Evolutionary conservation across 179 eudicot species (phyloP).

Genomic region (Dionaea muscipula): DNA sequence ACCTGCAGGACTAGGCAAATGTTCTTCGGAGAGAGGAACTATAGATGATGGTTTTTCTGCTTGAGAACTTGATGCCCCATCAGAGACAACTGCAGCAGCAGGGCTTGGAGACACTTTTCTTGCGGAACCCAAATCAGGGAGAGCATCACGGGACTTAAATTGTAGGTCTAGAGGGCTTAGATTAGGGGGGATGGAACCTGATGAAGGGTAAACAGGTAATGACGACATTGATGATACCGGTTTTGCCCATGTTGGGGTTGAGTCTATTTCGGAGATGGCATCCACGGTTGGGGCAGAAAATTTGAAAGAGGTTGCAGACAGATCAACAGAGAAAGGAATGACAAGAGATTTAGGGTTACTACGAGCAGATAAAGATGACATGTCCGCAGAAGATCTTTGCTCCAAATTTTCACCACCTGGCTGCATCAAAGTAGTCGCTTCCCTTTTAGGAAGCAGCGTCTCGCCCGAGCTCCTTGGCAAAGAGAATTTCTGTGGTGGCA

Average conservation of each 20-base stretch:
- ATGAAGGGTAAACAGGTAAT: conserved; percentile 19
- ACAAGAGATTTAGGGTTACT: conserved; percentile 16
- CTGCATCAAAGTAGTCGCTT: conserved; percentile 14
- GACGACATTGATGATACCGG: conserved; percentile 17
- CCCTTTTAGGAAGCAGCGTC: conserved; percentile 15
- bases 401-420: conserved; percentile 19
- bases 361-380: conserved; percentile 14
- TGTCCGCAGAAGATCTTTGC: conserved; percentile 17
- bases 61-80: conserved; percentile 16
- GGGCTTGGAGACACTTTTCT: conserved; percentile 21
- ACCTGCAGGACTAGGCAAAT: conserved; percentile 23
- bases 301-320: conserved; percentile 10
- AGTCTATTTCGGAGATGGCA: conserved; percentile 12
- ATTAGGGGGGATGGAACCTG: conserved; percentile 18
- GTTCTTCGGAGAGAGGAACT: conserved; percentile 17
- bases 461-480: conserved; percentile 20
- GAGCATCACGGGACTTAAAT: conserved; percentile 15
- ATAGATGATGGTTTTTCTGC: conserved; percentile 24
- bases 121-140: conserved; percentile 20
- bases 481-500: conserved; percentile 17
- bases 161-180: conserved; percentile 18
- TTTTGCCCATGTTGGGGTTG: conserved; percentile 11
- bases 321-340: conserved; percentile 12
- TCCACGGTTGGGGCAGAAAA: conserved; percentile 19
- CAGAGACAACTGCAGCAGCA: conserved; percentile 16